A percentile compares a stretch with the other conserved stretches of the same genome.
Evolutionary conservation across 2,329 filamentous ascomycete species (phyloP).

Genomic region (Keithomyces neogunnii): DNA sequence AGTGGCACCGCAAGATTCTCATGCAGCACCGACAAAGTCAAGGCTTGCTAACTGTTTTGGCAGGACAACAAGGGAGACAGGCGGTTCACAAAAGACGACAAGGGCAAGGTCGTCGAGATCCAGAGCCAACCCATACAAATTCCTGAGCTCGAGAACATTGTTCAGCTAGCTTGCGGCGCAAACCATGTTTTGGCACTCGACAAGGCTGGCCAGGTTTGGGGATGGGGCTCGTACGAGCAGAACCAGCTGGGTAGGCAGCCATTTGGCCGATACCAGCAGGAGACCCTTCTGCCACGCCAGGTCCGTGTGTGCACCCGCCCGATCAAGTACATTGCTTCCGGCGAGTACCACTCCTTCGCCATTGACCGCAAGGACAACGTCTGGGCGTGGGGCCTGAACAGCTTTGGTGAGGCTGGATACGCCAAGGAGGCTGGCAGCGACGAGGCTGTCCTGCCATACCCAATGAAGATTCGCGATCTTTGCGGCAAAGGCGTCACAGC

Average conservation of each 20-base stretch:
- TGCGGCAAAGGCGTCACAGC: constrained; percentile 53
- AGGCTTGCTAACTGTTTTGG: not conserved
- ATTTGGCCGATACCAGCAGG: constrained; percentile 55
- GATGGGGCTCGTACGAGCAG: constrained; percentile 68
- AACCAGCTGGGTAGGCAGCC: constrained; percentile 51
- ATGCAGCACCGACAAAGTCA: constrained; percentile 11
- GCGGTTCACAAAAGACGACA: constrained; percentile 48
- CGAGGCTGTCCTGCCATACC: constrained; percentile 62
- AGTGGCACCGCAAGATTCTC: constrained; percentile 28
- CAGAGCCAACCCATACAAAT: constrained; percentile 47
- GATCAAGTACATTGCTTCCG: constrained; percentile 48
- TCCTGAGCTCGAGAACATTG: constrained; percentile 57
- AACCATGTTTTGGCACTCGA: constrained; percentile 66
- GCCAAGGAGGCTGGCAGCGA: constrained; percentile 42
- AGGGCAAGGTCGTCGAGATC: constrained; percentile 27
- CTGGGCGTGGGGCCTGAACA: constrained; percentile 81
- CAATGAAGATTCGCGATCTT: constrained; percentile 58
- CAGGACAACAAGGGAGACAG: constrained; percentile 5
- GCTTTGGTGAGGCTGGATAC: constrained; percentile 71
- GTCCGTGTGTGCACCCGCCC: constrained; percentile 50
- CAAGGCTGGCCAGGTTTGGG: constrained; percentile 53
- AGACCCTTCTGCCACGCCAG: constrained; percentile 49
- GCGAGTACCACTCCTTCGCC: constrained; percentile 77
- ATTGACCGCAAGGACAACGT: constrained; percentile 62
- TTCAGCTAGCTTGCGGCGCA: constrained; percentile 53